Evolutionary conservation across 305 asterid genomes (phyloP), one percentile per base, ranked within the genome.

Genomic region (Andrographis paniculata): DNA sequence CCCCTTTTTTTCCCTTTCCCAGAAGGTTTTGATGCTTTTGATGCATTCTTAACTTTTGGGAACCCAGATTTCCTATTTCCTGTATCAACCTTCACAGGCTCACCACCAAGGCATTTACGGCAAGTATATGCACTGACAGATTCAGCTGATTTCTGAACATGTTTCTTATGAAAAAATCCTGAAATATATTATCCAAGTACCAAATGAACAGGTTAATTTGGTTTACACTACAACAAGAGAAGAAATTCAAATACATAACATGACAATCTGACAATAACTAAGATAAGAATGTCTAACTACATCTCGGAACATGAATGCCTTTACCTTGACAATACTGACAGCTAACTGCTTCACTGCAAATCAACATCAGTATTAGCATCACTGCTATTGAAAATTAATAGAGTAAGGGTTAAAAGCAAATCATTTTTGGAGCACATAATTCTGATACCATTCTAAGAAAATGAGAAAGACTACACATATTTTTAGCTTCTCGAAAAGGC

Each of bases 301-400:
- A n/a, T n/a, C n/a, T n/a, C n/a, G n/a, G n/a, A n/a, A n/a, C n/a
- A n/a, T 37, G 14, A 5, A 37, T 2, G 48, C 22, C 49, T 42
- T 62, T 71, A 87, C 97, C 95, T 75, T 81, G 56, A 71, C 95
- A 84, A 69, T 69, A 52, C 71, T 74, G 79, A 66, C 95, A 87
- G 68, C 75, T 73, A 40, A 84, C 94, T 56, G 92, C 97, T 54
- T 87, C 92, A 77, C 97, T 87, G 87, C 69, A 73, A 48, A 63
- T 65, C 44, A 58, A 51, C 42, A 64, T n/a, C n/a, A 69, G 28
- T 44, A 20, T 31, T 48, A 52, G 42, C 42, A 59, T 49, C 63
- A 65, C 50, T 45, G 37, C 52, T n/a, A n/a, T n/a, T n/a, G n/a
- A n/a, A n/a, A n/a, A n/a, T n/a, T n/a, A n/a, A n/a, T n/a, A 44